phyloP scores from a whole-genome alignment of 805 yeast genomes.

The Kazachstania bromeliacearum region DNA sequence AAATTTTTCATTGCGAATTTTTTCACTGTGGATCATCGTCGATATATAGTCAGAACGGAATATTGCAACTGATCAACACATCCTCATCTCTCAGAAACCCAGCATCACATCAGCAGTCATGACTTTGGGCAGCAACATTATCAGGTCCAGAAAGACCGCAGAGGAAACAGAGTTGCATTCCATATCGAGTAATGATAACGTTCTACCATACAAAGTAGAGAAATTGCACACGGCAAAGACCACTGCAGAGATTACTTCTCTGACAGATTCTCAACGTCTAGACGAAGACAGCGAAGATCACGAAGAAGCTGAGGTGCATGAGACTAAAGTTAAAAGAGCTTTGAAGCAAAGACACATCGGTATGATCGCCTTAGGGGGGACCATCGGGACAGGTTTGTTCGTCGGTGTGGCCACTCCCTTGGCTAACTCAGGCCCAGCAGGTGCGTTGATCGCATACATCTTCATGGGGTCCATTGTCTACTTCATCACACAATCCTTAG shows the following conservation, averaged over 20 bases:
- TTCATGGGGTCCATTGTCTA: slow-evolving; percentile 56
- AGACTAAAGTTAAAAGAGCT: slow-evolving; percentile 43
- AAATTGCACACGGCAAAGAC: background rate
- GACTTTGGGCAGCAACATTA: too few species aligned
- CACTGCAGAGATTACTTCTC: slow-evolving; percentile 6
- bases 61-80: too few species aligned
- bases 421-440: slow-evolving; percentile 53
- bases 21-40: too few species aligned
- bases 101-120: too few species aligned
- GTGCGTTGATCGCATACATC: slow-evolving; percentile 48
- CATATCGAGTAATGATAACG: too few species aligned
- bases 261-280: slow-evolving; percentile 6
- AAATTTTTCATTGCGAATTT: too few species aligned
- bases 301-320: slow-evolving; percentile 27
- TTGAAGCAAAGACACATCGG: slow-evolving; percentile 56
- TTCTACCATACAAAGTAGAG: slow-evolving; percentile 1
- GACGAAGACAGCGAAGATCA: slow-evolving; percentile 16
- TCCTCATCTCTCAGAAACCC: too few species aligned
- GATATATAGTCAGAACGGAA: too few species aligned
- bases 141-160: too few species aligned
- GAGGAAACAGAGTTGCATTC: too few species aligned
- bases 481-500: slow-evolving; percentile 54
- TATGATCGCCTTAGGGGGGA: slow-evolving; percentile 67
- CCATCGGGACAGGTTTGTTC: slow-evolving; percentile 65
- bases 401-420: slow-evolving; percentile 52